Conservation (phyloP, 108 stramenopile species). For the Nitzschia putrida region DNA sequence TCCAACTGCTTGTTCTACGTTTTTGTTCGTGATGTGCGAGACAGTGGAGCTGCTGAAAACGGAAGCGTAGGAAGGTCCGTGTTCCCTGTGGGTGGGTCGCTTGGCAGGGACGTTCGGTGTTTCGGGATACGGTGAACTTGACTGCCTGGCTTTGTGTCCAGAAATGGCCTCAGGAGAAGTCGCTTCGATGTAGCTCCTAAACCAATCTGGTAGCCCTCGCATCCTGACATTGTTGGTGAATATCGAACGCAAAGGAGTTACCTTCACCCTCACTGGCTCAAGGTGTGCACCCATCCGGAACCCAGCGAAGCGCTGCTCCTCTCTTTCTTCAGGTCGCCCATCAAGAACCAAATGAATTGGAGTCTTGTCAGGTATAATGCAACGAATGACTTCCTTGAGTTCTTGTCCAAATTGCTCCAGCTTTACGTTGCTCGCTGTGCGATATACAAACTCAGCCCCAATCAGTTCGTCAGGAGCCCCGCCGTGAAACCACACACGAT, state of each 20-base stretch:
- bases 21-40: neutral
- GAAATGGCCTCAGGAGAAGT: constrained; percentile 20
- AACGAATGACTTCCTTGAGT: constrained; percentile 62
- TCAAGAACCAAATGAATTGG: constrained; percentile 85
- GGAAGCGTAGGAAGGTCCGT: constrained; percentile 43
- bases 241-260: constrained; percentile 78
- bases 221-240: constrained; percentile 53
- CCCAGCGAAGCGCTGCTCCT: constrained; percentile 19
- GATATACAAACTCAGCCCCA: constrained; percentile 81
- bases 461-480: constrained; percentile 87
- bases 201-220: constrained; percentile 79
- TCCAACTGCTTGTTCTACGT: neutral
- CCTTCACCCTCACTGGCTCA: constrained; percentile 80
- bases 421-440: constrained; percentile 57
- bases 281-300: constrained; percentile 60
- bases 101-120: neutral
- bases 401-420: constrained; percentile 73
- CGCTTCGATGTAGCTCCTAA: constrained; percentile 46
- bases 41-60: constrained; percentile 31
- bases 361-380: constrained; percentile 77
- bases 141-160: too few species aligned
- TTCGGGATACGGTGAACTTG: neutral
- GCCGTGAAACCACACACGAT: constrained; percentile 89
- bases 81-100: constrained; percentile 21
- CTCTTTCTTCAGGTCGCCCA: constrained; percentile 62